These are phyloP conservation scores for Metarhizium humberi DNA, from an alignment of 2,329 filamentous ascomycete genomes.

Conservation along the genomic window DNA sequence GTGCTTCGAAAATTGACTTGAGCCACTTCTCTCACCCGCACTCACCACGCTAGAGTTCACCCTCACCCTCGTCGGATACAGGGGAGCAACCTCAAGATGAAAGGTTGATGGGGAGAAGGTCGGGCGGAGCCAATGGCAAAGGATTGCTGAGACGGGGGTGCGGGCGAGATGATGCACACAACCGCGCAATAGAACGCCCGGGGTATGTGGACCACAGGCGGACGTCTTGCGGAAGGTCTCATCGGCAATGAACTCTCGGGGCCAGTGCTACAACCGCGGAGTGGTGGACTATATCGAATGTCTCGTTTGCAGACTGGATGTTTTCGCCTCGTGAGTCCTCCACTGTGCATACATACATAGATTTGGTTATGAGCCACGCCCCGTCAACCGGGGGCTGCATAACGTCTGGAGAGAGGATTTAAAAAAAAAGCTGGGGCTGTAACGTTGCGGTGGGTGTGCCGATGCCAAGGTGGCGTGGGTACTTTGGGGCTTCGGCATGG, in stretches of 20 bases:
- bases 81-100: not conserved
- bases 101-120: not conserved
- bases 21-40: no score
- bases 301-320: no score
- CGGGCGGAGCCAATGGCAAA: constrained; percentile 3
- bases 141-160: not conserved
- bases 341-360: not conserved
- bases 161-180: not conserved
- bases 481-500: not conserved
- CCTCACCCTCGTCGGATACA: not conserved
- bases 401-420: not conserved
- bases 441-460: constrained; percentile 14
- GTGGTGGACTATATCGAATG: not conserved
- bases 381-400: not conserved
- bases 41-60: no score
- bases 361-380: not conserved
- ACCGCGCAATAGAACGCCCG: not conserved
- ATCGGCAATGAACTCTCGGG: not conserved
- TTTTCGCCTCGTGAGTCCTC: not conserved
- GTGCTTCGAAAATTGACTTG: no score
- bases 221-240: not conserved
- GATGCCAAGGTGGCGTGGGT: not conserved
- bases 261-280: not conserved
- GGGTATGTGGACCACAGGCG: not conserved
- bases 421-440: constrained; percentile 11